Evolutionary conservation across 768 basidiomycete species (phyloP), one percentile per base, ranked within the genome.

Genomic region (Rhodotorula kratochvilovae): DNA sequence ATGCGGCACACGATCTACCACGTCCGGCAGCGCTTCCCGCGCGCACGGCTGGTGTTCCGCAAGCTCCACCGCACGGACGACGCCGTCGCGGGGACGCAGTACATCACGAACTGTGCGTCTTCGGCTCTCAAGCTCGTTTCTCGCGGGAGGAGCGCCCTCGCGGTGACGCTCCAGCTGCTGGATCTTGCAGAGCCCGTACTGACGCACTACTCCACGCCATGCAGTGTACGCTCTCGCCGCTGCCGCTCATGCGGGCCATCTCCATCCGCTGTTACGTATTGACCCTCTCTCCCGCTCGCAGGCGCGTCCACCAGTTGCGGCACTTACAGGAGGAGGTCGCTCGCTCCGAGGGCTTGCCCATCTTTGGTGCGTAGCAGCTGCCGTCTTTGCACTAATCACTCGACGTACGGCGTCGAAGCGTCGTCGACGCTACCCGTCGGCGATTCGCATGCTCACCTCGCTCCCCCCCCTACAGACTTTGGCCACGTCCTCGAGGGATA

Each of bases 301-400:
- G 72, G 25, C 73, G 73, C 5, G 73, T 75, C 1, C 67, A 75
- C 36, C 73, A 75, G 45, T 56, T 75, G 19, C 59, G 73, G 7
- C 73, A 75, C n/a, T 46, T 75, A 5, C 73, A 75, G 36, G 73
- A 75, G 29, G 70, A 71, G 25, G 64, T 75, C 31, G 73, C 73
- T 0, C 45, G 67, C 2, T 45, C 63, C 4, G 73, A 74, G 50
- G 66, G 69, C 6, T 51, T 74, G 19, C 73, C 73, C 16, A 66
- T 68, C 56, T 74, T 74, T 45, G 73, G 73, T 68, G 10, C 25
- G 71, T 55, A 12, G 21, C 4, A 15, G 12, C 16, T 31, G 25
- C n/a, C 51, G 2, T 5, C 15, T 8, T 33, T n/a, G n/a, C n/a
- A n/a, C n/a, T n/a, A n/a, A n/a, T n/a, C n/a, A n/a, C n/a, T n/a